phyloP scores from a whole-genome alignment of 257 asterid genomes.

The Primulina eburnea region DNA sequence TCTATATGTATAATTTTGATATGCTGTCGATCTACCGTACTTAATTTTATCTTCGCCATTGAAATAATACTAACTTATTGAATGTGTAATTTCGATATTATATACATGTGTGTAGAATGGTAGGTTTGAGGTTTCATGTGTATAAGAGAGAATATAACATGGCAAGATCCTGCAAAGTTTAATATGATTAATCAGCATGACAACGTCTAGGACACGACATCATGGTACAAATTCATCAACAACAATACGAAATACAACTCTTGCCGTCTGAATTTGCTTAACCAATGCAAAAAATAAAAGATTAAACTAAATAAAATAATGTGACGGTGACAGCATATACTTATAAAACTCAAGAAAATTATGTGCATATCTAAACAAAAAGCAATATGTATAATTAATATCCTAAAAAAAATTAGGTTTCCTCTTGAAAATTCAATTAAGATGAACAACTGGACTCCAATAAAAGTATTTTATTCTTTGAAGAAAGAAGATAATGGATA shows the following conservation, averaged over 20 bases:
- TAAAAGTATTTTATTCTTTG: too few relatives aligned
- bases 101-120: too few relatives aligned
- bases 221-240: slow-evolving; percentile 1
- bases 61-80: too few relatives aligned
- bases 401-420: too few relatives aligned
- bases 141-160: background rate
- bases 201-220: slow-evolving; percentile 33
- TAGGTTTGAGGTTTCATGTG: background rate
- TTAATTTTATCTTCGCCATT: too few relatives aligned
- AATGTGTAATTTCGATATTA: too few relatives aligned
- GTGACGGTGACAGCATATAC: slow-evolving; percentile 28
- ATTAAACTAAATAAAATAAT: slow-evolving; percentile 5
- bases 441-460: background rate
- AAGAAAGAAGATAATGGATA: too few relatives aligned
- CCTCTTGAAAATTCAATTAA: too few relatives aligned
- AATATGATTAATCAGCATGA: slow-evolving; percentile 7
- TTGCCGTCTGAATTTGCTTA: slow-evolving; percentile 24
- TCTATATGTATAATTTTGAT: too few relatives aligned
- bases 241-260: slow-evolving; percentile 17
- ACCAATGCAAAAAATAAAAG: slow-evolving; percentile 9
- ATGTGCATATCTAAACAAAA: background rate
- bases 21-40: too few relatives aligned
- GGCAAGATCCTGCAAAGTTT: too few relatives aligned
- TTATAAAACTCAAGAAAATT: background rate
- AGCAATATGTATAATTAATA: too few relatives aligned